A percentile compares a stretch with the other conserved stretches of the same genome.
Conservation (phyloP, 495 filamentous ascomycete species). For the Thermothielavioides terrestris region DNA sequence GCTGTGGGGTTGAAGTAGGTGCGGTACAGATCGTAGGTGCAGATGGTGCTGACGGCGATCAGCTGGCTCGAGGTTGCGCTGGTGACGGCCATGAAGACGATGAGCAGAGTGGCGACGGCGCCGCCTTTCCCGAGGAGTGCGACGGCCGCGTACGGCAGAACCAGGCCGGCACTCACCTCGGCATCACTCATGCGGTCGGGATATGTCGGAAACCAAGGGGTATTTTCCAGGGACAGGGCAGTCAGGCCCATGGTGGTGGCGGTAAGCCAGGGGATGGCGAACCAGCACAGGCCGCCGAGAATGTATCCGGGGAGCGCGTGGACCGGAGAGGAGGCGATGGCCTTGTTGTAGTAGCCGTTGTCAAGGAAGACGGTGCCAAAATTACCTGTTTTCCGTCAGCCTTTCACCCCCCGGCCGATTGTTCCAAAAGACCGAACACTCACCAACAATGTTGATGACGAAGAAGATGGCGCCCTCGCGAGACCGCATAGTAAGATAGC, state of each 20-base stretch:
- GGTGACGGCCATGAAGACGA: constrained; percentile 96
- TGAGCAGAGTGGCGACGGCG: constrained; percentile 70
- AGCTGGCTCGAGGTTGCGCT: constrained; percentile 81
- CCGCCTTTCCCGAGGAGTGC: constrained; percentile 85
- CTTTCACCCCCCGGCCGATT: no score
- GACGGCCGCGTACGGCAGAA: constrained; percentile 81
- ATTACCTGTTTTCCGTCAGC: constrained; percentile 49
- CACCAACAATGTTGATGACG: constrained; percentile 68
- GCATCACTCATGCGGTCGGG: constrained; percentile 60
- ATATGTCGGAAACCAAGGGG: constrained; percentile 63
- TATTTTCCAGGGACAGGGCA: constrained; percentile 70
- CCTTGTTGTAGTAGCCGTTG: constrained; percentile 89
- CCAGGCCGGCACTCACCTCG: constrained; percentile 80
- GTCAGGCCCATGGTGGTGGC: constrained; percentile 94
- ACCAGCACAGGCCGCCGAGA: constrained; percentile 84
- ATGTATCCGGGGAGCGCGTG: constrained; percentile 91
- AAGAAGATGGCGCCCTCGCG: constrained; percentile 90
- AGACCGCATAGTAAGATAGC: constrained; percentile 84
- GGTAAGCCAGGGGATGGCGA: constrained; percentile 89
- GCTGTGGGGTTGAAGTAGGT: constrained; percentile 54
- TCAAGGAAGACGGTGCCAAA: constrained; percentile 76
- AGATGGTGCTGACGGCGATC: constrained; percentile 87
- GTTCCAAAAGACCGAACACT: no score
- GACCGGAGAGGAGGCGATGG: constrained; percentile 82
- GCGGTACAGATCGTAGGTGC: constrained; percentile 88